A percentile compares a stretch with the other conserved stretches of the same genome.
phyloP scores from a whole-genome alignment of 805 yeast genomes.

The Candida schatavii region DNA sequence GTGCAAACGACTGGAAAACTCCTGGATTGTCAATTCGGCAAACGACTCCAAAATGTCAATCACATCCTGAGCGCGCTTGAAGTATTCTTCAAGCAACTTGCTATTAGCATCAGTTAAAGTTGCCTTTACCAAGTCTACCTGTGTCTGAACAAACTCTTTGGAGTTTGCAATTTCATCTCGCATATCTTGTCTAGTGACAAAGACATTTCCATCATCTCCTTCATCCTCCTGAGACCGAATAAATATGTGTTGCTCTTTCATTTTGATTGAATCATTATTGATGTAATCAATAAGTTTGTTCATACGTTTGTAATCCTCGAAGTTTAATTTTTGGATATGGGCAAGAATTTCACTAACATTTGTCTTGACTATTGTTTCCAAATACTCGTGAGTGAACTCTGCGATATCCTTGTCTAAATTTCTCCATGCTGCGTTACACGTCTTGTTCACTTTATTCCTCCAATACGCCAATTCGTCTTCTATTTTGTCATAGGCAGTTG shows the following conservation, averaged over 20 bases:
- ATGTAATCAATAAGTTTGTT: slow-evolving; percentile 27
- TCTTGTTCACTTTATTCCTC: slow-evolving; percentile 31
- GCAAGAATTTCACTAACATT: slow-evolving; percentile 25
- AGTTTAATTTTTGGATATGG: slow-evolving; percentile 25
- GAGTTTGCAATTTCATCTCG: slow-evolving; percentile 30
- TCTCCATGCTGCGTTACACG: slow-evolving; percentile 30
- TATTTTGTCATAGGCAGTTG: slow-evolving; percentile 14
- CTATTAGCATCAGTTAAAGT: slow-evolving; percentile 26
- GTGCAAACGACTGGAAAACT: slow-evolving; percentile 60
- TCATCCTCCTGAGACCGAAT: slow-evolving; percentile 13
- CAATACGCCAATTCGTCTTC: slow-evolving; percentile 31
- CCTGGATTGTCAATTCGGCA: slow-evolving; percentile 63
- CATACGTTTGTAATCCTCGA: slow-evolving; percentile 28
- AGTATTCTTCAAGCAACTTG: slow-evolving; percentile 26
- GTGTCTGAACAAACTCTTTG: slow-evolving; percentile 20
- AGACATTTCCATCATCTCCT: slow-evolving; percentile 12
- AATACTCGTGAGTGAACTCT: slow-evolving; percentile 20
- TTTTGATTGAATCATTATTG: slow-evolving; percentile 31
- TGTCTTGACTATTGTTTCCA: slow-evolving; percentile 22
- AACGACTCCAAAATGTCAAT: slow-evolving; percentile 73
- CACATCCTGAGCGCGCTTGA: slow-evolving; percentile 35
- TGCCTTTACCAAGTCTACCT: slow-evolving; percentile 21
- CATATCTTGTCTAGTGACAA: slow-evolving; percentile 32
- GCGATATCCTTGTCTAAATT: slow-evolving; percentile 32
- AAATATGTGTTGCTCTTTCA: slow-evolving; percentile 17